phyloP scores from a whole-genome alignment of 129 eudicot species.

The Ambrosia trifida region DNA sequence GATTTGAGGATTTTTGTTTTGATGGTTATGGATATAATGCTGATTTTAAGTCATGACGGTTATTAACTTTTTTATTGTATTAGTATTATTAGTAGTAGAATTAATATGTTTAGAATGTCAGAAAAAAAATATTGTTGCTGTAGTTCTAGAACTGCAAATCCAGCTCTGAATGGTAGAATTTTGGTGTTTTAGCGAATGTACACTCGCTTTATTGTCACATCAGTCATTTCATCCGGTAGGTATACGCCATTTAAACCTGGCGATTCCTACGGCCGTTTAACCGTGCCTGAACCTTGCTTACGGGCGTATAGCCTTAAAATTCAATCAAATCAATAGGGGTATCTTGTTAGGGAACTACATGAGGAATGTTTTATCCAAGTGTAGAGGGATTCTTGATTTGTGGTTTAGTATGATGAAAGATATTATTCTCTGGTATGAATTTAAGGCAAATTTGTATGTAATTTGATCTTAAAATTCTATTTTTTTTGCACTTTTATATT shows the following conservation, averaged over 20 bases:
- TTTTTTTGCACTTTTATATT: too few species aligned
- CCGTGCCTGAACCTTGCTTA: not conserved
- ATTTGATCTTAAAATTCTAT: too few species aligned
- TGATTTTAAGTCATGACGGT: too few species aligned
- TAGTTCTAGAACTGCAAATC: slow-evolving; percentile 20
- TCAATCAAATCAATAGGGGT: too few species aligned
- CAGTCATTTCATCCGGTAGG: too few species aligned
- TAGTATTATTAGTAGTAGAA: not conserved
- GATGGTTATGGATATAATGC: too few species aligned
- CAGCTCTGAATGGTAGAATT: not conserved
- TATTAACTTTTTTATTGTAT: too few species aligned
- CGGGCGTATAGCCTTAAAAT: too few species aligned
- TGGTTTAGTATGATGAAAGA: slow-evolving; percentile 26
- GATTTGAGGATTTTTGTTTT: too few species aligned
- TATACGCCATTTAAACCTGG: too few species aligned
- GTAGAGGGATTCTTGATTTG: slow-evolving; percentile 11
- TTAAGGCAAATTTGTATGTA: slow-evolving; percentile 15
- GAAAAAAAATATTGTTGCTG: slow-evolving; percentile 41
- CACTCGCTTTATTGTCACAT: too few species aligned
- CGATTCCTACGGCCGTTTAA: not conserved
- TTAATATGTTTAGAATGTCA: slow-evolving; percentile 41
- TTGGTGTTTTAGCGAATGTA: not conserved
- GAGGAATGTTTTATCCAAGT: slow-evolving; percentile 5
- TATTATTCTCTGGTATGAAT: slow-evolving; percentile 17
- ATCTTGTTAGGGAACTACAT: not conserved